Conservation (phyloP, 2,329 filamentous ascomycete species). For the Fusarium sp. region DNA sequence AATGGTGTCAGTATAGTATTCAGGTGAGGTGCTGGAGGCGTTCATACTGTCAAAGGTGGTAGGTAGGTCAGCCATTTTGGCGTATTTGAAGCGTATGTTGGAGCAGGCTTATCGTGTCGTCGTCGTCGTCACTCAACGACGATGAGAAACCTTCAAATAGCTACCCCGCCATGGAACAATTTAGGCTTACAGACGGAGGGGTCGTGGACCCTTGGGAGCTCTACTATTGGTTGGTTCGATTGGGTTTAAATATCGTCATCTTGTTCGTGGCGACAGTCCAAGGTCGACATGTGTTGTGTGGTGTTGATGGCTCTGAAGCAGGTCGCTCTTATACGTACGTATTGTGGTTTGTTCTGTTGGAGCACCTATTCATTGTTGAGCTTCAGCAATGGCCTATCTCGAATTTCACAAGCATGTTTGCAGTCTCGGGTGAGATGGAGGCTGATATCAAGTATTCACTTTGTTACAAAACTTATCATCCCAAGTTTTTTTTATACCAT, state of each 20-base stretch:
- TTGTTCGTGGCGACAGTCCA: neutral
- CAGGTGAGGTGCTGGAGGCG: neutral
- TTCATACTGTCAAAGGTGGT: slow-evolving; percentile 68
- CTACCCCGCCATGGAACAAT: slow-evolving; percentile 42
- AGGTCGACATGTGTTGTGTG: neutral
- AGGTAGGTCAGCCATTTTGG: slow-evolving; percentile 64
- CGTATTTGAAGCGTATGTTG: slow-evolving; percentile 10
- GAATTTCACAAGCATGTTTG: no score
- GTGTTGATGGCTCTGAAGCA: neutral
- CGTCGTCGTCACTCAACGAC: slow-evolving; percentile 11
- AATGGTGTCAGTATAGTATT: slow-evolving; percentile 26
- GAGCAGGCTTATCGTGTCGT: slow-evolving; percentile 18
- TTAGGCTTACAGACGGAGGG: slow-evolving; percentile 42
- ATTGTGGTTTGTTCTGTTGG: no score
- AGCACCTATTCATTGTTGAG: no score
- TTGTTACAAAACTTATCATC: no score
- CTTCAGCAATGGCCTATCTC: no score
- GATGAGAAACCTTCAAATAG: slow-evolving; percentile 24
- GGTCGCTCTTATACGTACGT: no score
- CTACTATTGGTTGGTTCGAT: slow-evolving; percentile 34
- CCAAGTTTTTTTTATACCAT: no score
- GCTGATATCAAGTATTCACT: no score
- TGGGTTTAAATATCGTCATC: slow-evolving; percentile 3
- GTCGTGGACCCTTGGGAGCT: slow-evolving; percentile 38
- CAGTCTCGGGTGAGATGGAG: no score